These are phyloP conservation scores for Stephania cephalantha DNA, from an alignment of 164 flowering plant genomes.

Conservation along the genomic window DNA sequence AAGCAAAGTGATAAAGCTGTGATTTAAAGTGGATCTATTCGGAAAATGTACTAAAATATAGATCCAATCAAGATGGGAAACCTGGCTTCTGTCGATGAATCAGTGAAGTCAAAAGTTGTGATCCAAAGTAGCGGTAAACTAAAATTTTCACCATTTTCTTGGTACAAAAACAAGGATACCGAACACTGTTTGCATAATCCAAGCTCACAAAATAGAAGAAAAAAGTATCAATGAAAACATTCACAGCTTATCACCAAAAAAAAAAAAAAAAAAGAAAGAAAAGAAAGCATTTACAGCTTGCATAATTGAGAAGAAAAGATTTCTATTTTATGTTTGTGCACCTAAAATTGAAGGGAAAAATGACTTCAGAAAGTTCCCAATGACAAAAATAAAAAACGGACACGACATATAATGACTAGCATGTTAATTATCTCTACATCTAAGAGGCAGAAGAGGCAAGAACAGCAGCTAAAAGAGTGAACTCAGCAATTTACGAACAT, in stretches of 20 bases:
- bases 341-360: background rate
- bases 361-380: background rate
- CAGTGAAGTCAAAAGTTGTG: background rate
- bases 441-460: background rate
- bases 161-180: too few relatives aligned
- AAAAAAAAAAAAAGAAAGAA: too few relatives aligned
- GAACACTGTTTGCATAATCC: too few relatives aligned
- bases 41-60: background rate
- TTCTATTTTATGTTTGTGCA: background rate
- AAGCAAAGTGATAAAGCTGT: background rate
- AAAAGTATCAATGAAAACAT: too few relatives aligned
- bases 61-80: background rate
- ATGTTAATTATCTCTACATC: background rate
- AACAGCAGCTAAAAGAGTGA: too few relatives aligned
- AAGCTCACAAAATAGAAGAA: too few relatives aligned
- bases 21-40: background rate
- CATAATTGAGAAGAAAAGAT: too few relatives aligned
- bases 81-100: background rate
- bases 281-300: too few relatives aligned
- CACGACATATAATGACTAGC: background rate
- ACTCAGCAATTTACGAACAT: too few relatives aligned
- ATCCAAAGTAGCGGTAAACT: too few relatives aligned
- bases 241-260: too few relatives aligned
- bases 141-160: too few relatives aligned
- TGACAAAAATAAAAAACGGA: background rate